Evolutionary conservation across 192 early-diverging fungal genomes (phyloP).

Genomic region (Gryganskiella cystojenkinii): DNA sequence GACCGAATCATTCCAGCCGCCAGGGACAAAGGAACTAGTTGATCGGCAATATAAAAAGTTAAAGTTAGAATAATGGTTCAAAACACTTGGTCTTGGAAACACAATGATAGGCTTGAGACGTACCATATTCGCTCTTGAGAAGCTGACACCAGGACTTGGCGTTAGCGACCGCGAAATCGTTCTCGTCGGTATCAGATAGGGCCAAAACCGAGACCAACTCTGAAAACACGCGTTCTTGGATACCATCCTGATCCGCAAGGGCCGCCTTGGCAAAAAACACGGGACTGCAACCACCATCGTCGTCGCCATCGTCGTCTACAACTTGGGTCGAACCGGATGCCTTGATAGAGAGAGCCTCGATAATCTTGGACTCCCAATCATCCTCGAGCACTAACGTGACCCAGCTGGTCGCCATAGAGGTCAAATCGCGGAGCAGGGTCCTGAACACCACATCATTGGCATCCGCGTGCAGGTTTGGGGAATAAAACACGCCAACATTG

Average conservation of each 20-base stretch:
- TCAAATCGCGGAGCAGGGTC: slow-evolving; percentile 34
- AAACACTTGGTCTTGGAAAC: too few relatives aligned
- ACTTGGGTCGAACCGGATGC: background rate
- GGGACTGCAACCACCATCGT: slow-evolving; percentile 22
- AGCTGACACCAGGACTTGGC: slow-evolving; percentile 43
- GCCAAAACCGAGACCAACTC: slow-evolving; percentile 30
- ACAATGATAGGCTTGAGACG: background rate
- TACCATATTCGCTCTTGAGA: slow-evolving; percentile 37
- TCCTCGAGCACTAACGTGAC: slow-evolving; percentile 25
- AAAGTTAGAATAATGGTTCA: background rate
- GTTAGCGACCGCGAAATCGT: slow-evolving; percentile 16
- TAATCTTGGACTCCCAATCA: slow-evolving; percentile 30
- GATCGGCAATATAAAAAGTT: background rate
- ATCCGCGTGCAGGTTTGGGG: slow-evolving; percentile 33
- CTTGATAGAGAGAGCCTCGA: slow-evolving; percentile 14
- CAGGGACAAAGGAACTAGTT: slow-evolving; percentile 26
- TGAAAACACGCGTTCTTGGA: slow-evolving; percentile 33
- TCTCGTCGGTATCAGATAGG: slow-evolving; percentile 9
- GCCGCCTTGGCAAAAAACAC: slow-evolving; percentile 26
- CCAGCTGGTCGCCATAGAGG: slow-evolving; percentile 26
- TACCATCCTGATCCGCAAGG: slow-evolving; percentile 27
- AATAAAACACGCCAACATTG: slow-evolving; percentile 38
- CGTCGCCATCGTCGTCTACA: slow-evolving; percentile 11
- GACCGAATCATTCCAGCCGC: slow-evolving; percentile 28
- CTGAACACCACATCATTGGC: slow-evolving; percentile 46